These are phyloP conservation scores for Carex parvula DNA, from an alignment of 176 grass and related monocot species.

Conservation along the genomic window DNA sequence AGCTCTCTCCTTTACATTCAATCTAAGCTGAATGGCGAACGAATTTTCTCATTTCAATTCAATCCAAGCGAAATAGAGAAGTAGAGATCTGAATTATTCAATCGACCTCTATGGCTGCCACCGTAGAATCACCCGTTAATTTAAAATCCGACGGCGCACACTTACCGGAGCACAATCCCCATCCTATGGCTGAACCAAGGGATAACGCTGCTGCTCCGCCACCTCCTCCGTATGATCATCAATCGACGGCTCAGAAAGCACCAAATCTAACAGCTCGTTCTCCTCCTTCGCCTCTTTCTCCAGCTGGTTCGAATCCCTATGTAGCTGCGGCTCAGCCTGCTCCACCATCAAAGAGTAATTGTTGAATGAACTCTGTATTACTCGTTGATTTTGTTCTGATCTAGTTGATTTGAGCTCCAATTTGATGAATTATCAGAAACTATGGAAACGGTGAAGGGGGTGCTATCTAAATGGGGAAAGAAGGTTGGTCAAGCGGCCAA, in stretches of 20 bases:
- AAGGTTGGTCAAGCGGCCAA: slow-evolving; percentile 64
- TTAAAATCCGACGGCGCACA: neutral
- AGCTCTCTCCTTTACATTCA: neutral
- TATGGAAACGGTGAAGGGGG: slow-evolving; percentile 70
- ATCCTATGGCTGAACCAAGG: neutral
- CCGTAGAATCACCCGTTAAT: neutral
- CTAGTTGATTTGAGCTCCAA: neutral
- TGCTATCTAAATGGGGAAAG: slow-evolving; percentile 65
- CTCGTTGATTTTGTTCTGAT: neutral
- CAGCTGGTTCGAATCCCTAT: slow-evolving; percentile 48
- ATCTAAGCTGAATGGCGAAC: neutral
- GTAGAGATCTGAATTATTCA: neutral
- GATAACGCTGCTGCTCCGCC: neutral
- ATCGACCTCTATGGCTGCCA: neutral
- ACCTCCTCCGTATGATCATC: slow-evolving; percentile 11
- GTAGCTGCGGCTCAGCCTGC: slow-evolving; percentile 41
- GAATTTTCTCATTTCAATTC: slow-evolving; percentile 5
- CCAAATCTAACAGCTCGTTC: neutral
- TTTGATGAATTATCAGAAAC: slow-evolving; percentile 38
- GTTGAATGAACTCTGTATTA: neutral
- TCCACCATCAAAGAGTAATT: slow-evolving; percentile 43
- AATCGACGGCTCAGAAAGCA: neutral
- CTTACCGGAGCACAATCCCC: neutral
- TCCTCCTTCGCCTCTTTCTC: slow-evolving; percentile 25
- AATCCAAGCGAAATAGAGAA: neutral